Evolutionary conservation across 306 rosid genomes (phyloP).

Genomic region (Nissolia schottii): DNA sequence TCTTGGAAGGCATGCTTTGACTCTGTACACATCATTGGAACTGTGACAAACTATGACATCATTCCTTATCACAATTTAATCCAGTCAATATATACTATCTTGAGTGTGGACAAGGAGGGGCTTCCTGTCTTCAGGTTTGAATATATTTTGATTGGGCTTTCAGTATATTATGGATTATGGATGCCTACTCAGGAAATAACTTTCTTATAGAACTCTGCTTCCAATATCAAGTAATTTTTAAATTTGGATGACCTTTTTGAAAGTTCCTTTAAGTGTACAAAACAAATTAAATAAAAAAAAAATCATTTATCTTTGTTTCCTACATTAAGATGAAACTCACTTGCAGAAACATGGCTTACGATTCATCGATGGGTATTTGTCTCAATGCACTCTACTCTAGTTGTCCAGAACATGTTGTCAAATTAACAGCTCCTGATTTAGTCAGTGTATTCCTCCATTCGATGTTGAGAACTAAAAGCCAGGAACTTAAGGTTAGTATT

Average conservation of each 20-base stretch:
- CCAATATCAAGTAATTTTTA: constrained; percentile 9
- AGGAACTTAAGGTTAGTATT: constrained; percentile 80
- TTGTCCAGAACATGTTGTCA: constrained; percentile 68
- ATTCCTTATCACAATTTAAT: constrained; percentile 71
- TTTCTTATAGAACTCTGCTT: constrained; percentile 21
- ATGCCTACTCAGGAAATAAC: not conserved
- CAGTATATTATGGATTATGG: constrained; percentile 4
- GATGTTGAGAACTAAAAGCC: constrained; percentile 67
- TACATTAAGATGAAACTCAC: constrained; percentile 23
- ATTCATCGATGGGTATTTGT: constrained; percentile 79
- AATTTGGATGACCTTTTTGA: not conserved
- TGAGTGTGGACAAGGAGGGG: constrained; percentile 73
- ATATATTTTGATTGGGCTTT: constrained; percentile 1
- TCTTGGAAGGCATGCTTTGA: constrained; percentile 87
- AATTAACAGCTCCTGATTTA: constrained; percentile 73
- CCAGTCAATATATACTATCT: constrained; percentile 58
- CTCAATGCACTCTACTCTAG: constrained; percentile 62
- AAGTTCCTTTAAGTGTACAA: not conserved
- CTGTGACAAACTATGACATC: constrained; percentile 50
- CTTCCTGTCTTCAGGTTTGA: constrained; percentile 85
- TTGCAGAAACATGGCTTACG: constrained; percentile 71
- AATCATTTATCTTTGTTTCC: not conserved
- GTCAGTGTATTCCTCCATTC: constrained; percentile 58
- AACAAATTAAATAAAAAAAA: constrained; percentile 4
- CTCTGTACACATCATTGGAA: constrained; percentile 55